Percentiles rank a stretch among this genome's conserved stretches.
Conservation (phyloP, 2,329 filamentous ascomycete genomes). For the Aureobasidium lini region DNA sequence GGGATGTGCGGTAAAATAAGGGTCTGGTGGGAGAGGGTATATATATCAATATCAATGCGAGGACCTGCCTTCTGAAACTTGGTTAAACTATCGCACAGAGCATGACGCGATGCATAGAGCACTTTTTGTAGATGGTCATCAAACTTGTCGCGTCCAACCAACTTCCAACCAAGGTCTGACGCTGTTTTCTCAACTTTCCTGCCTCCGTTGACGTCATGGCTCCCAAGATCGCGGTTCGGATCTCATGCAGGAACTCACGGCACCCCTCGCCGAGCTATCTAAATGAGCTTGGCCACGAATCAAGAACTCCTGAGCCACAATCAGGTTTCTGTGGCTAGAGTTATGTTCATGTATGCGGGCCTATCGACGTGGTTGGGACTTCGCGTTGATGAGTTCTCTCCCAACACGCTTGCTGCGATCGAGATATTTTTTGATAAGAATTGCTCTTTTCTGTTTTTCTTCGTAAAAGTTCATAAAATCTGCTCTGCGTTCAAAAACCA, state of each 20-base stretch:
- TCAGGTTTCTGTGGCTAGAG: neutral
- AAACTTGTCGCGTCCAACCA: neutral
- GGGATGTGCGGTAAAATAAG: neutral
- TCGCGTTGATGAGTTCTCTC: neutral
- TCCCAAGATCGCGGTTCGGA: neutral
- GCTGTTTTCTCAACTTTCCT: neutral
- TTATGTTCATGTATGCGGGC: neutral
- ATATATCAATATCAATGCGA: neutral
- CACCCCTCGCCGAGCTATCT: neutral
- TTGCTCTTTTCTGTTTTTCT: no score
- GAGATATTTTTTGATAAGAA: neutral
- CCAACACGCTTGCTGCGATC: neutral
- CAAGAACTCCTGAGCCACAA: neutral
- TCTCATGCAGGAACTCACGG: constrained; percentile 6
- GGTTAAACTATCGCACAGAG: neutral
- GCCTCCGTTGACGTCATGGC: neutral
- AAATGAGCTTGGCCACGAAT: neutral
- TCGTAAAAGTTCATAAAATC: no score
- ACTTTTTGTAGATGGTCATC: neutral
- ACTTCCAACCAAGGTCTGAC: neutral
- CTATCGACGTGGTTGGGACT: neutral
- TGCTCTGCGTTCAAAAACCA: no score
- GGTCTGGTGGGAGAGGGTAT: neutral
- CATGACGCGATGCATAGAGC: neutral
- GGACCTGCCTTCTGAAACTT: neutral